Evolutionary conservation across 108 stramenopile species (phyloP).

Genomic region (Conticribra guillardii): DNA sequence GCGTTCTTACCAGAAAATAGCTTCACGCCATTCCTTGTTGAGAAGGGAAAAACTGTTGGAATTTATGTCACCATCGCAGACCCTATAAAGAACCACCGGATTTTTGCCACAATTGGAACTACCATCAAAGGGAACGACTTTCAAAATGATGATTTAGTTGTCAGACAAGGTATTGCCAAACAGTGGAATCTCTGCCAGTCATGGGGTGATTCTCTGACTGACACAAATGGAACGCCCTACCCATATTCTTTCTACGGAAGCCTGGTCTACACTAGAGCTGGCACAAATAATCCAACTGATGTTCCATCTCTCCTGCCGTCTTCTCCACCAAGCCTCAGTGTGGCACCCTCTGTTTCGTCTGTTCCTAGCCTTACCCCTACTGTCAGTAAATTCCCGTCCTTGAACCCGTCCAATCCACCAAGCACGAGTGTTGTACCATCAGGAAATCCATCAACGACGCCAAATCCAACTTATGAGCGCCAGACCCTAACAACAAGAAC

Average conservation of each 20-base stretch:
- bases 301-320: constrained; percentile 12
- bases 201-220: constrained; percentile 9
- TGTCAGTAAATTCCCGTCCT: neutral
- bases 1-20: constrained; percentile 2
- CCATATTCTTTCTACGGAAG: constrained; percentile 11
- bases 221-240: constrained; percentile 3
- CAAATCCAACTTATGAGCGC: neutral
- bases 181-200: constrained; percentile 16
- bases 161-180: constrained; percentile 3
- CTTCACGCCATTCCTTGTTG: constrained; percentile 11
- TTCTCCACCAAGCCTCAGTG: constrained; percentile 2
- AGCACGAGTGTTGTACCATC: neutral
- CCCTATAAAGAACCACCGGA: constrained; percentile 9
- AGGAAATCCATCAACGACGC: neutral
- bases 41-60: constrained; percentile 15
- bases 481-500: neutral
- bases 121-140: constrained; percentile 11
- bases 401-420: neutral
- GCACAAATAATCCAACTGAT: neutral
- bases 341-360: constrained; percentile 1
- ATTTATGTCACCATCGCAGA: constrained; percentile 17
- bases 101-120: constrained; percentile 1
- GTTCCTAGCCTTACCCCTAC: neutral
- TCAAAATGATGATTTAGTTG: neutral
- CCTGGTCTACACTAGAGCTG: neutral